These are phyloP conservation scores for Terfezia boudieri DNA, from an alignment of 495 filamentous ascomycete genomes.

Conservation along the genomic window DNA sequence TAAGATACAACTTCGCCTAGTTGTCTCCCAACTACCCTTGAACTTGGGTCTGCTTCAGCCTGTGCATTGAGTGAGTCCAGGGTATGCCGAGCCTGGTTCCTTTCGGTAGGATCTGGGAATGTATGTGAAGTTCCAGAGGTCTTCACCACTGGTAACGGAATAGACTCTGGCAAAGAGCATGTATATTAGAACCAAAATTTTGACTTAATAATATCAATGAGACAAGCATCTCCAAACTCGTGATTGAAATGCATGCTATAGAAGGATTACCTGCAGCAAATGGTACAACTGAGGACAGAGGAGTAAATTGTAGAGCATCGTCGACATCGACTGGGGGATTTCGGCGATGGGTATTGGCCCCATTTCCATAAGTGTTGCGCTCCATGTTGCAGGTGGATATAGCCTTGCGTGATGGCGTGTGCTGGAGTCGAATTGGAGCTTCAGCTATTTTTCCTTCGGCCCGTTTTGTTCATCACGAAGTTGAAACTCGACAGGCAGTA, in stretches of 20 bases:
- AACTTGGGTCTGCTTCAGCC: constrained; percentile 11
- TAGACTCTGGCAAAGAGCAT: constrained; percentile 9
- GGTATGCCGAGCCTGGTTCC: constrained; percentile 23
- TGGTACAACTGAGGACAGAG: constrained; percentile 69
- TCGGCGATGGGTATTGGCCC: background rate
- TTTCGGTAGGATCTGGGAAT: constrained; percentile 11
- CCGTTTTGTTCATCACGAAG: background rate
- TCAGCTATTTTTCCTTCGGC: background rate
- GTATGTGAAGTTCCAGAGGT: background rate
- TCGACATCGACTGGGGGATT: constrained; percentile 29
- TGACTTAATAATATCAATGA: too few species aligned
- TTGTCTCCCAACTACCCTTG: constrained; percentile 13
- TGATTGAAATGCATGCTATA: background rate
- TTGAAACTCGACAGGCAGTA: background rate
- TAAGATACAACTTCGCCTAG: constrained; percentile 16
- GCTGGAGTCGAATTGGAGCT: background rate
- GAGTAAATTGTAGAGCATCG: constrained; percentile 78
- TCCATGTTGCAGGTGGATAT: background rate
- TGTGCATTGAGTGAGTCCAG: constrained; percentile 32
- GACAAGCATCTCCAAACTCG: background rate
- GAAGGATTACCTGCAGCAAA: constrained; percentile 50
- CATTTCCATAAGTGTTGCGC: background rate
- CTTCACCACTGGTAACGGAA: constrained; percentile 34
- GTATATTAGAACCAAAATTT: background rate
- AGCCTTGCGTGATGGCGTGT: background rate